These are phyloP conservation scores for Avena eriantha DNA, from an alignment of 176 grass and related monocot genomes.

Conservation along the genomic window DNA sequence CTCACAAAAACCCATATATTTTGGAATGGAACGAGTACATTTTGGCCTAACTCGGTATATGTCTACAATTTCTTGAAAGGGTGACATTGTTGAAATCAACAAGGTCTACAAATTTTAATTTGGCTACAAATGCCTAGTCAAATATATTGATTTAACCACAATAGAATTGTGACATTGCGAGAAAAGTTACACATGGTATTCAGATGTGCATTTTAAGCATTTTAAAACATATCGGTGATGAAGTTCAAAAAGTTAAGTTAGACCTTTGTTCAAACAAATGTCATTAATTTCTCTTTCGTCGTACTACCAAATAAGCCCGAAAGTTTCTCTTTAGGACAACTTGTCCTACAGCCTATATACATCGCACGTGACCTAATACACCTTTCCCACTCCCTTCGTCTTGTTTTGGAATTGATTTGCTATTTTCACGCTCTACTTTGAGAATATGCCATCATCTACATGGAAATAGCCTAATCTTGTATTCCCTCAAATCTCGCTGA, in stretches of 20 bases:
- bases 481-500: too few species aligned
- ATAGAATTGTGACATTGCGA: neutral
- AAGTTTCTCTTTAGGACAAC: neutral
- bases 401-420: neutral
- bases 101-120: neutral
- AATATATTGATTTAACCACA: neutral
- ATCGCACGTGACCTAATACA: neutral
- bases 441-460: neutral
- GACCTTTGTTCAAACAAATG: too few species aligned
- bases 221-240: neutral
- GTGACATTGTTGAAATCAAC: neutral
- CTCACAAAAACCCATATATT: neutral
- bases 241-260: neutral
- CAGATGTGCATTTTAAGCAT: neutral
- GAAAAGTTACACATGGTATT: neutral
- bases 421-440: neutral
- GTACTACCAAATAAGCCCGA: neutral
- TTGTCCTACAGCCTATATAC: neutral
- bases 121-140: neutral
- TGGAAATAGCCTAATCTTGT: neutral
- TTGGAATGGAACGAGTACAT: neutral
- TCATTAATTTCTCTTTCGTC: neutral
- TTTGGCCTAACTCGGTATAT: neutral
- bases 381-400: neutral
- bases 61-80: neutral